Evolutionary conservation across 2,329 filamentous ascomycete genomes (phyloP).

Genomic region (Aspergillus sp.): DNA sequence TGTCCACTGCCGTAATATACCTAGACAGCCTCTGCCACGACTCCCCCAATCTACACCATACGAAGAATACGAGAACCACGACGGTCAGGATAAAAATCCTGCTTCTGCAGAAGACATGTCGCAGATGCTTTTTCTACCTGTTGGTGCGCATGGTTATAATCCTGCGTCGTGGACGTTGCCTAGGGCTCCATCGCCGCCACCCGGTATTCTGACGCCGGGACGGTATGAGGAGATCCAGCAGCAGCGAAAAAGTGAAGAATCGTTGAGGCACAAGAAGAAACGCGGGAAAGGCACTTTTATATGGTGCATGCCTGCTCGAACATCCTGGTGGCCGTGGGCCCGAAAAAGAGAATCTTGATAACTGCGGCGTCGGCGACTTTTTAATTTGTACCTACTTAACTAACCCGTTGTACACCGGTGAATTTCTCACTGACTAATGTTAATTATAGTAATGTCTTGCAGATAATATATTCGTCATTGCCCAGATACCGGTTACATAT

Average conservation of each 20-base stretch:
- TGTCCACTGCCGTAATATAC: not conserved
- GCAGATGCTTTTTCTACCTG: slow-evolving; percentile 1
- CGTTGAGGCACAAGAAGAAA: not conserved
- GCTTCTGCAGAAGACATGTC: not conserved
- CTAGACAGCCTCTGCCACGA: not conserved
- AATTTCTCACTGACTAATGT: not conserved
- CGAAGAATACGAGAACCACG: not conserved
- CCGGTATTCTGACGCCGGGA: slow-evolving; percentile 14
- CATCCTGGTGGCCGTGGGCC: slow-evolving; percentile 10
- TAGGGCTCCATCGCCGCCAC: slow-evolving; percentile 13
- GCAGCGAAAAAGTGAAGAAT: not conserved
- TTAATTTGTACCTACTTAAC: not conserved
- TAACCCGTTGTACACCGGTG: not conserved
- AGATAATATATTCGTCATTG: slow-evolving; percentile 6
- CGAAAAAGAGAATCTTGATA: not conserved
- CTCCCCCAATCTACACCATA: not conserved
- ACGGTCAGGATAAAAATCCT: not conserved
- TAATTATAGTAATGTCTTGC: not conserved
- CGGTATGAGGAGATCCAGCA: slow-evolving; percentile 14
- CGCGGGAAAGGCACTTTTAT: not conserved
- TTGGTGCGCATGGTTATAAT: slow-evolving; percentile 13
- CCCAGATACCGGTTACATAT: slow-evolving; percentile 12
- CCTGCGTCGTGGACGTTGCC: slow-evolving; percentile 5
- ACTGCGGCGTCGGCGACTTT: not conserved
- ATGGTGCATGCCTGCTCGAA: slow-evolving; percentile 7